Evolutionary conservation across 768 basidiomycete genomes (phyloP), one percentile per base, ranked within the genome.

Genomic region (Jaapia argillacea): DNA sequence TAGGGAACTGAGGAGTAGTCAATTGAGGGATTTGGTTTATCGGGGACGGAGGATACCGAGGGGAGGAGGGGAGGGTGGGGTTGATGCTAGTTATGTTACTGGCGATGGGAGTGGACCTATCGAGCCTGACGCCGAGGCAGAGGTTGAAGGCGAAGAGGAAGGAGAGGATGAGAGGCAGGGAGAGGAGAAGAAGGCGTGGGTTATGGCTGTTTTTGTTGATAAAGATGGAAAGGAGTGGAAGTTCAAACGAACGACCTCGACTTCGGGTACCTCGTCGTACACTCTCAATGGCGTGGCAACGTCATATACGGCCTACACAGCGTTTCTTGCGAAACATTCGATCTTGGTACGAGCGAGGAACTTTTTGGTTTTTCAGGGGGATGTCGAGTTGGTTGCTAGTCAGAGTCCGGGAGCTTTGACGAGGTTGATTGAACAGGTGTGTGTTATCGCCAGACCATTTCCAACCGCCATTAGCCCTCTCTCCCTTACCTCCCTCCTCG

Each of bases 291-390:
- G 69, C 47, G 78, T 74, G 52, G 68, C 76, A 20, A 88, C 96
- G 43, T 85, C 91, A 0, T 93, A 93, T 60, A 74, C 81, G 10
- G 77, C 77, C 1, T 99, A 98, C 69, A 96, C 96, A 47, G 70
- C 81, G 4, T 85, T 88, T 10, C 81, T 99, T 21, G 72, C 85
- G 44, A 68, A 73, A 5, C 92, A 96, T 56, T 96, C 97, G 55
- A 89, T 99, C 55, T 85, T 98, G 38, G 92, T 98, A 55, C 97
- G 96, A 65, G 96, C 96, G 10, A 97, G 97, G 69, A 98, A 98
- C 67, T 99, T 98, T 56, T 81, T 98, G 42, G 96, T 98, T 7
- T 98, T 99, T 67, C 96, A 99, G 58, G 96, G 96, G 41, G 96
- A 98, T 57, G 96, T 99, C 24, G 96, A 99, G 64, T 89, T 91